Evolutionary conservation across 2,329 filamentous ascomycete genomes (phyloP).

Genomic region (Clonostachys rosea): DNA sequence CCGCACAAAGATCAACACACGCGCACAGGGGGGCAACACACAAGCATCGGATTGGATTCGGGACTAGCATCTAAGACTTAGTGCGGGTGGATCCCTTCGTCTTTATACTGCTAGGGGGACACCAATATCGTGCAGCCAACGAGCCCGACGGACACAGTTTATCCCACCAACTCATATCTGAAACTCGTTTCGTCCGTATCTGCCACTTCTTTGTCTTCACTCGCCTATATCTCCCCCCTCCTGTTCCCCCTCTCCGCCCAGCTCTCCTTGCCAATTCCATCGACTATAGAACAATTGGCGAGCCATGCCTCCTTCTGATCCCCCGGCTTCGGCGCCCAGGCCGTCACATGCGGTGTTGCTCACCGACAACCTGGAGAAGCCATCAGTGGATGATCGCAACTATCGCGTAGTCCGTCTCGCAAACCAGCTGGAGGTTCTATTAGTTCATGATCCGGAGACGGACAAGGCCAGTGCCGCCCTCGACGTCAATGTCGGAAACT

Average conservation of each 20-base stretch:
- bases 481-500: slow-evolving; percentile 94
- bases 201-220: background rate
- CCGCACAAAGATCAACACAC: no score
- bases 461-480: slow-evolving; percentile 96
- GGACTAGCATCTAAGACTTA: no score
- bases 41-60: no score
- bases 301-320: slow-evolving; percentile 21
- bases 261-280: no score
- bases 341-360: slow-evolving; percentile 31
- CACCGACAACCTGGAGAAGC: slow-evolving; percentile 74
- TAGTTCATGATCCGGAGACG: slow-evolving; percentile 91
- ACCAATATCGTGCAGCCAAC: no score
- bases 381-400: slow-evolving; percentile 76
- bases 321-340: slow-evolving; percentile 24
- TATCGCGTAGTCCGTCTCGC: slow-evolving; percentile 83
- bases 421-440: slow-evolving; percentile 84
- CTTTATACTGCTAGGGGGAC: no score
- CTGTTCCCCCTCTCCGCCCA: background rate
- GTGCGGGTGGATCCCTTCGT: no score
- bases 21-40: no score
- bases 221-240: background rate
- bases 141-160: no score
- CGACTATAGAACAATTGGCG: no score
- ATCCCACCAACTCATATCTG: background rate
- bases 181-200: background rate